These are phyloP conservation scores for Fusarium ramigenum DNA, from an alignment of 2,329 filamentous ascomycete species.

Conservation along the genomic window DNA sequence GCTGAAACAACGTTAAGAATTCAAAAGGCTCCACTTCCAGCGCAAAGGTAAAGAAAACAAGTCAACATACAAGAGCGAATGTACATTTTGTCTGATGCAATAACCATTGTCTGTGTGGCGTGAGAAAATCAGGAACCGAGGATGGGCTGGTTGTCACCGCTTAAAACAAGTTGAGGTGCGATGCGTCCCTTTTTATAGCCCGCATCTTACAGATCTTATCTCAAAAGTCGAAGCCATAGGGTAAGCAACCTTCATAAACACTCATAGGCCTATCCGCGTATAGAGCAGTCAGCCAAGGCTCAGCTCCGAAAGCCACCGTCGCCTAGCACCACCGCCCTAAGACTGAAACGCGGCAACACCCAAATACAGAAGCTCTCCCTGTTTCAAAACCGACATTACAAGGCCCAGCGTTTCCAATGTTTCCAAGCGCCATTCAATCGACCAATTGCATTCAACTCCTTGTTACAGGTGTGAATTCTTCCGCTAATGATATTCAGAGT, in stretches of 20 bases:
- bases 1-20: rapidly evolving
- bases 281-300: not conserved
- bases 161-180: rapidly evolving
- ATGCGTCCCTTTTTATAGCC: not conserved
- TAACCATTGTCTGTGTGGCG: rapidly evolving
- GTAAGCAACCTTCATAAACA: not conserved
- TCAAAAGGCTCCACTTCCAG: no score
- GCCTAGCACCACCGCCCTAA: not conserved
- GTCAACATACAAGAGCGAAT: no score
- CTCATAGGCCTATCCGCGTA: no score
- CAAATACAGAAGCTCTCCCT: conserved; percentile 9
- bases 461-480: conserved; percentile 14
- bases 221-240: not conserved
- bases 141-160: no score
- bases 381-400: conserved; percentile 17
- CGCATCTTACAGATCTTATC: no score
- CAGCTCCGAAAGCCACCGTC: not conserved
- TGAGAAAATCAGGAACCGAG: no score
- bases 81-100: rapidly evolving
- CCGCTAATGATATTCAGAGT: conserved; percentile 1
- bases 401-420: conserved; percentile 4
- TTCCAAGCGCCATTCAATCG: not conserved
- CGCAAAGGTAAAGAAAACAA: rapidly evolving
- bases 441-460: not conserved
- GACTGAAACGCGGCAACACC: conserved; percentile 12